Evolutionary conservation across 495 filamentous ascomycete genomes (phyloP).

Genomic region (Saxophila tyrrhenica): DNA sequence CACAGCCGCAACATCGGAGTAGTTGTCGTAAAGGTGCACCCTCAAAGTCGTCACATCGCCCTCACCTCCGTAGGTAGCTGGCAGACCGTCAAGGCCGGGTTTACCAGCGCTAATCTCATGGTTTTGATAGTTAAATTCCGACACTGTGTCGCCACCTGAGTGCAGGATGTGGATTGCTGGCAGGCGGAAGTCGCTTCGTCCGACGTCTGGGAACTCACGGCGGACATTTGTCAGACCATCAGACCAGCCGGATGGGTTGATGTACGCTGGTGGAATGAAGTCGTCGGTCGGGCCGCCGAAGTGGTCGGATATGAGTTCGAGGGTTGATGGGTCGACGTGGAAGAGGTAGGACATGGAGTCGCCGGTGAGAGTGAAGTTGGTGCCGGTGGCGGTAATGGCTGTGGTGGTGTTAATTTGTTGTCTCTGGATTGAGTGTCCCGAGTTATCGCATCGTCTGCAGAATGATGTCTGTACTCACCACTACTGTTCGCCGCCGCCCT

Average conservation of each 20-base stretch:
- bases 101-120: constrained; percentile 37
- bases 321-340: constrained; percentile 37
- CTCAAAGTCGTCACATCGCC: constrained; percentile 41
- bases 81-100: constrained; percentile 36
- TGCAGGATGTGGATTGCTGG: constrained; percentile 44
- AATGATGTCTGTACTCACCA: neutral
- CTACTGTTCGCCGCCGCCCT: neutral
- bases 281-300: constrained; percentile 40
- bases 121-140: constrained; percentile 38
- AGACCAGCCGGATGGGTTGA: constrained; percentile 33
- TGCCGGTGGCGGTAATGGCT: constrained; percentile 33
- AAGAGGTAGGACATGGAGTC: constrained; percentile 42
- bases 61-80: constrained; percentile 38
- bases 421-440: too few species aligned
- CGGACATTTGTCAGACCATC: constrained; percentile 35
- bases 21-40: constrained; percentile 40
- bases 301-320: constrained; percentile 42
- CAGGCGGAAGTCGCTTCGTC: constrained; percentile 42
- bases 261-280: constrained; percentile 27
- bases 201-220: constrained; percentile 45
- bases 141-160: constrained; percentile 39
- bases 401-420: too few species aligned
- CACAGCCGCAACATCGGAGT: constrained; percentile 38
- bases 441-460: too few species aligned
- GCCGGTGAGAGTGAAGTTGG: constrained; percentile 39